Base-by-base conservation (phyloP, 2,329 filamentous ascomycete genomes). In the Penicillium sp. region DNA sequence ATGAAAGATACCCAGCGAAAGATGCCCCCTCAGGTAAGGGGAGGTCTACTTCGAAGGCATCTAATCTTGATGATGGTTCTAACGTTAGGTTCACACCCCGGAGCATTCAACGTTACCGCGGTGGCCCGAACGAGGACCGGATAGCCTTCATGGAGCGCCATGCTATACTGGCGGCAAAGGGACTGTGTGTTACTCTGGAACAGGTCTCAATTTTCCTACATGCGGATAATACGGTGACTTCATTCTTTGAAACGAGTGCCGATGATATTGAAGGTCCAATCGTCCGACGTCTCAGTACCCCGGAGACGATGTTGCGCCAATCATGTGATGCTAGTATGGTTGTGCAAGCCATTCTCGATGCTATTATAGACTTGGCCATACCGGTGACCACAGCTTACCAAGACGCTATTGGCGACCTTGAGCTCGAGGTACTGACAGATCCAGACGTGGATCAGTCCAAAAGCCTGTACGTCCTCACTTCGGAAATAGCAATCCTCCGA, bases 141-240 rank as follows among this genome's bases (percentile, higher is more conserved):
- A 90, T 86, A n/a, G 80, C 84, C 37, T 96, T 86, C 63, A 94
- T 97, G 85, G 90, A 96, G 68, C 77, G 77, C 21, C 82, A 95
- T 66, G 91, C 88, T 0, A 82, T 85, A 1, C 75, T 96, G 2
- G 77, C 82, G 0, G 70, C 77, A 0, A 85, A 83, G 56, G 78
- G 84, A 5, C 75, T 94, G 22, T 85, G 84, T 3, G 88, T 96
- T 33, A 85, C 84, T 26, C 86, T 93, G 2, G 91, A 97, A 69
- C 91, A 96, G 67, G 90, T 96, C 2, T 88, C 88, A 3, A 83
- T 96, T 47, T 96, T 96, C 64, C 74, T 96, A 15, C 88, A 87
- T 7, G 78, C 81, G 9, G 89, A 96, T 69, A 96, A 96, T 63
- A 91, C 85, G 0, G 84, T 95, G 51, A 90, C 95, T n/a, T 91